phyloP scores from a whole-genome alignment of 2,329 filamentous ascomycete genomes.

The Elsinoe perseae region DNA sequence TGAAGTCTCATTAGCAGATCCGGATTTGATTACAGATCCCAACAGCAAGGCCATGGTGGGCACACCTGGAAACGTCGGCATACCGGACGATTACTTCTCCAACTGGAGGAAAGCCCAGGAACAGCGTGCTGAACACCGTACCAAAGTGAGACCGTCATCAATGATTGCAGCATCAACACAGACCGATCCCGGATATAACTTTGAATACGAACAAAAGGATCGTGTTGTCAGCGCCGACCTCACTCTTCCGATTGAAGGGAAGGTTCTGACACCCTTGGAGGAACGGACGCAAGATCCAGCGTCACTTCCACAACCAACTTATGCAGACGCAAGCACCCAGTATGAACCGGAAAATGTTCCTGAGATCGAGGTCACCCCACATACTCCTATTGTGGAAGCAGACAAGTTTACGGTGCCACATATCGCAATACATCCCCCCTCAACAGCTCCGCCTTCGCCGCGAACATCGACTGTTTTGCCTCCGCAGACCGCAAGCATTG shows the following conservation, averaged over 20 bases:
- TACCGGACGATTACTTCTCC: slow-evolving; percentile 1
- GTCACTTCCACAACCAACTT: background rate
- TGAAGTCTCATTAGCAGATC: background rate
- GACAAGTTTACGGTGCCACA: slow-evolving; percentile 47
- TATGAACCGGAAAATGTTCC: background rate
- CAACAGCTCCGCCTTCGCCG: slow-evolving; percentile 73
- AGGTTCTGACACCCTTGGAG: background rate
- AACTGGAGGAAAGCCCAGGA: background rate
- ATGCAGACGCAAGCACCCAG: slow-evolving; percentile 6
- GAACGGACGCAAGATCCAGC: background rate
- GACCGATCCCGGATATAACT: background rate
- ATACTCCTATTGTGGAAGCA: slow-evolving; percentile 2
- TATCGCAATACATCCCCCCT: slow-evolving; percentile 86
- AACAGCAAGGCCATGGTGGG: background rate
- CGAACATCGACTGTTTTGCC: slow-evolving; percentile 64
- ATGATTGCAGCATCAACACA: background rate
- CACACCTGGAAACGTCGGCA: background rate
- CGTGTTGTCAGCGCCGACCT: background rate
- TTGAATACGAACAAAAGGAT: background rate
- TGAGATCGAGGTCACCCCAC: background rate
- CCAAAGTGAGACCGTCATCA: background rate
- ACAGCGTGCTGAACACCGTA: background rate
- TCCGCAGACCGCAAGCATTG: slow-evolving; percentile 70
- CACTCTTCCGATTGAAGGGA: background rate
- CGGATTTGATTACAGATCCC: slow-evolving; percentile 4